Evolutionary conservation across 805 yeast genomes (phyloP).

Genomic region (Kodamaea sagamina): DNA sequence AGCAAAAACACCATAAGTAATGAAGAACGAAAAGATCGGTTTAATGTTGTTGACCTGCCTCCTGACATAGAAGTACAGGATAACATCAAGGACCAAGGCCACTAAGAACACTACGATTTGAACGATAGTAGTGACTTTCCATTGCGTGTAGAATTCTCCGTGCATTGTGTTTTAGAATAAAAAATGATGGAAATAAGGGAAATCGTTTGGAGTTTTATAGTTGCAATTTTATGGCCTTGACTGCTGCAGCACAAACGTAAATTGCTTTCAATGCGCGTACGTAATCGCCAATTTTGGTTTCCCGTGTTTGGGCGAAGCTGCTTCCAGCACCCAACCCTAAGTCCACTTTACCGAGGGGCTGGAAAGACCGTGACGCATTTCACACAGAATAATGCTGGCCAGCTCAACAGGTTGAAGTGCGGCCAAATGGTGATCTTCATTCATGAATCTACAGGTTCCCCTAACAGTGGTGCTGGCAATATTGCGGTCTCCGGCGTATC

Average conservation of each 20-base stretch:
- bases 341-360: too few relatives aligned
- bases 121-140: constrained; percentile 14
- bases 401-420: too few relatives aligned
- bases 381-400: too few relatives aligned
- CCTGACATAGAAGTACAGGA: not conserved
- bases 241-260: too few relatives aligned
- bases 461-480: too few relatives aligned
- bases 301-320: too few relatives aligned
- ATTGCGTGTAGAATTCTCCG: constrained; percentile 6
- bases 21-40: constrained; percentile 11
- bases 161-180: constrained; percentile 6
- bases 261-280: not conserved
- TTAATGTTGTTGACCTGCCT: constrained; percentile 6
- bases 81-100: not conserved
- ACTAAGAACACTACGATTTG: constrained; percentile 13
- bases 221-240: not conserved
- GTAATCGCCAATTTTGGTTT: too few relatives aligned
- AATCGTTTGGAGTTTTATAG: not conserved
- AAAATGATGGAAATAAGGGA: not conserved
- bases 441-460: too few relatives aligned
- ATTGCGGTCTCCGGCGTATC: too few relatives aligned
- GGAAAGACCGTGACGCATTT: too few relatives aligned
- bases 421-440: too few relatives aligned
- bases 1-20: not conserved
- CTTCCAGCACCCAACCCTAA: too few relatives aligned